These are phyloP conservation scores for Echinosophora koreensis DNA, from an alignment of 306 rosid species.

Conservation along the genomic window DNA sequence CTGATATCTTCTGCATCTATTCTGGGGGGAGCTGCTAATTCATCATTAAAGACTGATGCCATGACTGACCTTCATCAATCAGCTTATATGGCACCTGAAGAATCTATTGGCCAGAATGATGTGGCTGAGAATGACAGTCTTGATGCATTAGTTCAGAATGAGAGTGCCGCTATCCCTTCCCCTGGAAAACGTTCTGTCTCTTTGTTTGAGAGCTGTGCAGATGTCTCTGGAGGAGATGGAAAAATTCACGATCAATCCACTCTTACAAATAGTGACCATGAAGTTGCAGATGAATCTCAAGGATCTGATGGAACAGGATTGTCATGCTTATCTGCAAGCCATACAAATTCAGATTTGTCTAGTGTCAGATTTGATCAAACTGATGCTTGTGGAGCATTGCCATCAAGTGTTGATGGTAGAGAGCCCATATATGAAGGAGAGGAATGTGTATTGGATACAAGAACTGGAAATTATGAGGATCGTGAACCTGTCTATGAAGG, in stretches of 20 bases:
- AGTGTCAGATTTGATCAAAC: constrained; percentile 52
- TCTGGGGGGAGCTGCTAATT: constrained; percentile 50
- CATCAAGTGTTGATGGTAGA: constrained; percentile 67
- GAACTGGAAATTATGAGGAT: constrained; percentile 57
- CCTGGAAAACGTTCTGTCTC: constrained; percentile 50
- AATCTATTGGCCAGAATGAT: constrained; percentile 48
- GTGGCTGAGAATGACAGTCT: constrained; percentile 54
- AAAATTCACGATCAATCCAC: constrained; percentile 49
- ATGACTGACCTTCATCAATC: constrained; percentile 52
- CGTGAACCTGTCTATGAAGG: constrained; percentile 97
- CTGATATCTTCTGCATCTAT: constrained; percentile 49
- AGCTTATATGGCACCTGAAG: constrained; percentile 49
- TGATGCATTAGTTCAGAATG: constrained; percentile 52
- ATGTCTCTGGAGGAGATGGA: constrained; percentile 49
- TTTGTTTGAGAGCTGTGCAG: constrained; percentile 48
- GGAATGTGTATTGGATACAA: constrained; percentile 78
- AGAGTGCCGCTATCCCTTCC: constrained; percentile 53
- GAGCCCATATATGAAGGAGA: constrained; percentile 99
- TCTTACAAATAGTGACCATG: constrained; percentile 49
- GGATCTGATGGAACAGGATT: constrained; percentile 51
- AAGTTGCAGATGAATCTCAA: constrained; percentile 53
- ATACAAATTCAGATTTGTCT: constrained; percentile 64
- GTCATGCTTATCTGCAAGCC: constrained; percentile 53
- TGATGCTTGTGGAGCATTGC: constrained; percentile 66
- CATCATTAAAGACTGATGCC: constrained; percentile 47